Conservation (phyloP, 345 rosid genomes). For the Rhodamnia rubescens region DNA sequence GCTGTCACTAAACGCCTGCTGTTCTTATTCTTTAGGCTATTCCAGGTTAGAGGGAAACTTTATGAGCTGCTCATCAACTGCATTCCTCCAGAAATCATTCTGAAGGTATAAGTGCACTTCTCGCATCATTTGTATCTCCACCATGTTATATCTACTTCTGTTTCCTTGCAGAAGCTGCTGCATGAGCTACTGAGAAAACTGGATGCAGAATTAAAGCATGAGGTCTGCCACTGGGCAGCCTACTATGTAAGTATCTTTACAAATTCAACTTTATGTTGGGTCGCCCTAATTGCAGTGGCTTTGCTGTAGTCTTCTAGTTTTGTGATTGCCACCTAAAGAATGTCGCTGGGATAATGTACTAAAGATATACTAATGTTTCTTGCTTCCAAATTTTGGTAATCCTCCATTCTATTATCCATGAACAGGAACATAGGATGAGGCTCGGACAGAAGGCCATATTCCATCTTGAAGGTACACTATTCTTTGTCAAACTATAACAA, state of each 20-base stretch:
- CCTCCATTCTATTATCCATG: not conserved
- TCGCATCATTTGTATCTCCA: not conserved
- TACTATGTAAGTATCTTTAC: conserved; percentile 56
- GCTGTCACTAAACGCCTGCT: not conserved
- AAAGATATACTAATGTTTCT: not conserved
- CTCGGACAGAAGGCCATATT: conserved; percentile 89
- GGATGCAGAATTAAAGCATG: conserved; percentile 89
- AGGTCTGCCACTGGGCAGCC: conserved; percentile 95
- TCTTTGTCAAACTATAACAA: not conserved
- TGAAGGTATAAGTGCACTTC: conserved; percentile 44
- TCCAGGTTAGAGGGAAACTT: conserved; percentile 86
- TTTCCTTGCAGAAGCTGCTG: conserved; percentile 49
- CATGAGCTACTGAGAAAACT: conserved; percentile 76
- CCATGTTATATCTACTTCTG: conserved; percentile 1
- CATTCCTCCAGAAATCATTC: conserved; percentile 76
- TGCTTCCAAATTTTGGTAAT: not conserved
- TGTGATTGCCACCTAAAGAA: not conserved
- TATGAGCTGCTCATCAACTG: conserved; percentile 78
- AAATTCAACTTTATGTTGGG: not conserved
- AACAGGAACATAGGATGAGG: conserved; percentile 82
- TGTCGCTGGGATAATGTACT: not conserved
- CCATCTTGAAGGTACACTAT: conserved; percentile 70
- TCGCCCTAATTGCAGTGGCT: not conserved
- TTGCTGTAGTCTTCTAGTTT: not conserved
- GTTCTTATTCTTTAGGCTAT: conserved; percentile 40